These are phyloP conservation scores for Gnetum montanum DNA, from an alignment of 75 land plant species.

Conservation along the genomic window DNA sequence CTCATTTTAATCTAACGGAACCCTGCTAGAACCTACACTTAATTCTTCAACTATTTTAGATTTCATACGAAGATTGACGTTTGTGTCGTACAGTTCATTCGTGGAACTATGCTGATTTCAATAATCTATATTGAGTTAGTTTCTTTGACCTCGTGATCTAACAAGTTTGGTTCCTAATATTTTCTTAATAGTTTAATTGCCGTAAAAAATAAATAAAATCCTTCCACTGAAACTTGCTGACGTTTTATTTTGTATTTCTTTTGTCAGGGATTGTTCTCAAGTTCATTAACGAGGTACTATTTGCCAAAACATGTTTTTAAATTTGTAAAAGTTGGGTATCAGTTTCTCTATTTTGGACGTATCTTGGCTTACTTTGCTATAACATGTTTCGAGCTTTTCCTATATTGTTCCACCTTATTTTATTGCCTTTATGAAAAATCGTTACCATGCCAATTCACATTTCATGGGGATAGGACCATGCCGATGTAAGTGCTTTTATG, in stretches of 20 bases:
- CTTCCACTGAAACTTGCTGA: not conserved
- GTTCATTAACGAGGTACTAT: slow-evolving; percentile 72
- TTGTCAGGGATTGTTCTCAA: slow-evolving; percentile 67
- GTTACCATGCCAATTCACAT: not conserved
- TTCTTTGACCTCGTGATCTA: no score
- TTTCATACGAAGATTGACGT: not conserved
- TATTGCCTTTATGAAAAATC: not conserved
- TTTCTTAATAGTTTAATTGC: not conserved
- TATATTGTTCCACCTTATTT: not conserved
- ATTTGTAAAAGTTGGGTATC: not conserved
- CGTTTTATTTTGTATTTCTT: not conserved
- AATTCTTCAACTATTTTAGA: not conserved
- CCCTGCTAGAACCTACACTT: no score
- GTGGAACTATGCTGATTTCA: no score
- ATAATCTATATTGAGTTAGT: no score
- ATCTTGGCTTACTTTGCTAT: no score
- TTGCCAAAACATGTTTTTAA: not conserved
- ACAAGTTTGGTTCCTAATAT: no score
- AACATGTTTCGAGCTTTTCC: no score
- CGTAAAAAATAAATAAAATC: not conserved
- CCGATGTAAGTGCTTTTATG: no score
- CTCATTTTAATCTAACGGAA: not conserved
- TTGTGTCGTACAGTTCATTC: not conserved
- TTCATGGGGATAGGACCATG: no score
- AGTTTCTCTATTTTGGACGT: no score